These are phyloP conservation scores for Talaromyces sp. DNA, from an alignment of 2,329 filamentous ascomycete species.

Conservation along the genomic window DNA sequence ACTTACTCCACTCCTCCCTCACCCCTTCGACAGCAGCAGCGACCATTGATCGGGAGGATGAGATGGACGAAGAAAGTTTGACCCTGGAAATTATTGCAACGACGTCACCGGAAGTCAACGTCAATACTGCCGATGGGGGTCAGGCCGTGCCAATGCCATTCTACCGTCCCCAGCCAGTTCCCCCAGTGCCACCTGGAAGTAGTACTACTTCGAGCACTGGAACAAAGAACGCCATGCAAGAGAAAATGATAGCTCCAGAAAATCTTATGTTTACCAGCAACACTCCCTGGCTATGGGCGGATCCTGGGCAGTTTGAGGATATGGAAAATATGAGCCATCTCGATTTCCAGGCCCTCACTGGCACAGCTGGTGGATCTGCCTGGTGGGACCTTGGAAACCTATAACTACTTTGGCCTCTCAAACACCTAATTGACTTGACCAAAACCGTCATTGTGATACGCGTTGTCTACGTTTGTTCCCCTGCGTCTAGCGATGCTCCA, in stretches of 20 bases:
- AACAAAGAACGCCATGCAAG: conserved; percentile 3
- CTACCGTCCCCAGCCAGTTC: conserved; percentile 12
- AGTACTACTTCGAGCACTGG: not conserved
- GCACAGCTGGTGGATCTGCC: conserved; percentile 28
- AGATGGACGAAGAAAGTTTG: conserved; percentile 30
- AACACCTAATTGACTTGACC: not conserved
- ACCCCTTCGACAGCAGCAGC: conserved; percentile 18
- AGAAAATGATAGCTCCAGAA: conserved; percentile 27
- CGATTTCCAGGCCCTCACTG: conserved; percentile 21
- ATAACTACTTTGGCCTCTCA: conserved; percentile 13
- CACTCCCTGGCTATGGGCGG: conserved; percentile 31
- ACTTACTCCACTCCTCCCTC: conserved; percentile 42
- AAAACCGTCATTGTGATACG: not conserved
- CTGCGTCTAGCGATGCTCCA: not conserved
- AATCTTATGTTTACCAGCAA: conserved; percentile 27
- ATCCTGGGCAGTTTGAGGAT: conserved; percentile 26
- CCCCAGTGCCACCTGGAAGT: conserved; percentile 9
- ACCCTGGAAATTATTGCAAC: conserved; percentile 48
- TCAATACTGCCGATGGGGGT: conserved; percentile 49
- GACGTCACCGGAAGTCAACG: conserved; percentile 47
- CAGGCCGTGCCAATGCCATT: conserved; percentile 43
- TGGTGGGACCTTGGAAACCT: conserved; percentile 34
- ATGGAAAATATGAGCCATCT: conserved; percentile 26
- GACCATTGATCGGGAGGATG: conserved; percentile 23
- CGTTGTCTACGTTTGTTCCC: not conserved